Evolutionary conservation across 73 alveolate species (phyloP).

Genomic region (Paramecium sonneborni): DNA sequence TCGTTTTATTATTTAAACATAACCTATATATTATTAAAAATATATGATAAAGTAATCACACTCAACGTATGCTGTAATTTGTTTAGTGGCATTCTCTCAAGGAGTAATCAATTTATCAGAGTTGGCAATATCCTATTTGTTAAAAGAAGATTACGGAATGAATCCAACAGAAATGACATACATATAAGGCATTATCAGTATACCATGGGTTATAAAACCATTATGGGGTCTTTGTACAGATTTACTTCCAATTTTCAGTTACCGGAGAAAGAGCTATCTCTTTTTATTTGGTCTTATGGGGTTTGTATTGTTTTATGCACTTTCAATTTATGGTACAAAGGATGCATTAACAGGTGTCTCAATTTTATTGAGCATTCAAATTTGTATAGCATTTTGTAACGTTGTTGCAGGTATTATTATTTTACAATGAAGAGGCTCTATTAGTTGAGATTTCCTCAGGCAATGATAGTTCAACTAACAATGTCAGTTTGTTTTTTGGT

Average conservation of each 20-base stretch:
- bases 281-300: slow-evolving; percentile 76
- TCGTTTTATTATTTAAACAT: not conserved
- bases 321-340: slow-evolving; percentile 14
- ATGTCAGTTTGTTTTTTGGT: slow-evolving; percentile 64
- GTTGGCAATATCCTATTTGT: slow-evolving; percentile 62
- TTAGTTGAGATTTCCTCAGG: slow-evolving; percentile 28
- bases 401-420: slow-evolving; percentile 41
- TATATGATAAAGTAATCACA: not conserved
- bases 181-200: slow-evolving; percentile 43
- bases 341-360: not conserved
- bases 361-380: not conserved
- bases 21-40: not conserved
- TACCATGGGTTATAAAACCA: slow-evolving; percentile 93
- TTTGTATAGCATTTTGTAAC: slow-evolving; percentile 52
- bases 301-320: slow-evolving; percentile 77
- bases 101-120: slow-evolving; percentile 72
- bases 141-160: slow-evolving; percentile 68
- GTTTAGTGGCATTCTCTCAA: slow-evolving; percentile 47
- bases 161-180: slow-evolving; percentile 71
- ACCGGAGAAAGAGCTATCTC: slow-evolving; percentile 84
- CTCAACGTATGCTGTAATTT: slow-evolving; percentile 32
- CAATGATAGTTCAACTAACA: slow-evolving; percentile 55
- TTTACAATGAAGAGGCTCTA: slow-evolving; percentile 38
- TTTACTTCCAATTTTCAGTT: slow-evolving; percentile 86
- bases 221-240: slow-evolving; percentile 95